A percentile compares a stretch with the other conserved stretches of the same genome.
Conservation (phyloP, 495 filamentous ascomycete genomes). For the Penicillium argentinense region DNA sequence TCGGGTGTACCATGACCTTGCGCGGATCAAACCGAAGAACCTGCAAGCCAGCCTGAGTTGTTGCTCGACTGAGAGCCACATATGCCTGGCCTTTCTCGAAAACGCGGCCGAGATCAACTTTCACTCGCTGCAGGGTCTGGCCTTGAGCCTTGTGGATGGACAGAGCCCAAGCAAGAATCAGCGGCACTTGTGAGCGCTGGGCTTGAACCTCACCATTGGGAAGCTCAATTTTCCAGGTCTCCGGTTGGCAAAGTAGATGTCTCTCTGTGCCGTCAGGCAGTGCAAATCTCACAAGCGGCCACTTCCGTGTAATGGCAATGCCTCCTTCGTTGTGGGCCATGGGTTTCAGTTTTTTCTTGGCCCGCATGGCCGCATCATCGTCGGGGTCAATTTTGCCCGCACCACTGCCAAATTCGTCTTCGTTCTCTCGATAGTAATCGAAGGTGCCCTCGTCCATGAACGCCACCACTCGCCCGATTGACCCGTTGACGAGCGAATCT, state of each 20-base stretch:
- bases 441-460: conserved; percentile 87
- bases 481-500: conserved; percentile 89
- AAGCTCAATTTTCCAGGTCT: conserved; percentile 94
- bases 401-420: conserved; percentile 50
- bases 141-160: conserved; percentile 99
- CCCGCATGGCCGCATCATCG: conserved; percentile 43
- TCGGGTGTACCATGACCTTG: conserved; percentile 93
- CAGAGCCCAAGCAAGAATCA: conserved; percentile 95
- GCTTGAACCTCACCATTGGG: conserved; percentile 95
- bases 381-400: conserved; percentile 33
- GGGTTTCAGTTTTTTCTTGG: conserved; percentile 50
- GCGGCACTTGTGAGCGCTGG: conserved; percentile 58
- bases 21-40: conserved; percentile 83
- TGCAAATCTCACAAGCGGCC: conserved; percentile 80
- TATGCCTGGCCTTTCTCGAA: conserved; percentile 89
- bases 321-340: conserved; percentile 38
- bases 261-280: conserved; percentile 75
- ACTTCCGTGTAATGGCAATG: conserved; percentile 47
- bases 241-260: conserved; percentile 77
- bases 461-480: conserved; percentile 76
- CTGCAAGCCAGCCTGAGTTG: conserved; percentile 81
- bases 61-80: conserved; percentile 69
- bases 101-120: conserved; percentile 86
- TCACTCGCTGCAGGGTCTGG: conserved; percentile 91
- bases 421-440: conserved; percentile 58